A percentile compares a stretch with the other conserved stretches of the same genome.
These are phyloP conservation scores for Diaporthe sp. DNA, from an alignment of 2,329 filamentous ascomycete genomes.

Conservation along the genomic window DNA sequence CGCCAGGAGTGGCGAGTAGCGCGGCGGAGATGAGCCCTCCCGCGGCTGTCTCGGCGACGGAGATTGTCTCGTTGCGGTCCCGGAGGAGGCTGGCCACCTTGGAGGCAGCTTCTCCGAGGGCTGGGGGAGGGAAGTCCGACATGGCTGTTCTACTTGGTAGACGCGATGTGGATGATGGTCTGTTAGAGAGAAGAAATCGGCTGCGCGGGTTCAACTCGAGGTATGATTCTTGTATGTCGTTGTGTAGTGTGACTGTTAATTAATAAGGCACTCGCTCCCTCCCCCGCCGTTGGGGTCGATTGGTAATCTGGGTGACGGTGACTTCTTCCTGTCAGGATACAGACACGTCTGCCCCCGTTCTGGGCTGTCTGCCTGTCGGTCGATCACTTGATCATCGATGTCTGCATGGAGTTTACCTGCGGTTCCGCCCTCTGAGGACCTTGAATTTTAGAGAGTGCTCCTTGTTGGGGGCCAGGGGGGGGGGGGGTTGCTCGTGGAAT, in stretches of 20 bases:
- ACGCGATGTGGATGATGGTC: not conserved
- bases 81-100: constrained; percentile 69
- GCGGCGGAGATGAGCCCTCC: constrained; percentile 73
- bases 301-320: constrained; percentile 1
- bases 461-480: not conserved
- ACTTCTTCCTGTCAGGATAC: no score
- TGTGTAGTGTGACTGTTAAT: not conserved
- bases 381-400: not conserved
- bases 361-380: not conserved
- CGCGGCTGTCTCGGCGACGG: constrained; percentile 74
- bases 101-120: constrained; percentile 47
- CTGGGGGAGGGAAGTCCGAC: constrained; percentile 39
- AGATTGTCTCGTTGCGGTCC: constrained; percentile 68
- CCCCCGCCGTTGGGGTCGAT: not conserved
- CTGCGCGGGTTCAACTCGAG: not conserved
- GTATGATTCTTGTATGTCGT: not conserved
- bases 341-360: not conserved
- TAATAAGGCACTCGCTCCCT: not conserved
- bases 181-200: not conserved
- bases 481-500: not conserved
- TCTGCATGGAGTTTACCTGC: not conserved
- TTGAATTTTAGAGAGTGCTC: not conserved
- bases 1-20: constrained; percentile 71
- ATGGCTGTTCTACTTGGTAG: not conserved
- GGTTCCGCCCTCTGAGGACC: not conserved